Base-by-base conservation (phyloP, 1,139 yeast genomes). In the Kodamaea sp. region DNA sequence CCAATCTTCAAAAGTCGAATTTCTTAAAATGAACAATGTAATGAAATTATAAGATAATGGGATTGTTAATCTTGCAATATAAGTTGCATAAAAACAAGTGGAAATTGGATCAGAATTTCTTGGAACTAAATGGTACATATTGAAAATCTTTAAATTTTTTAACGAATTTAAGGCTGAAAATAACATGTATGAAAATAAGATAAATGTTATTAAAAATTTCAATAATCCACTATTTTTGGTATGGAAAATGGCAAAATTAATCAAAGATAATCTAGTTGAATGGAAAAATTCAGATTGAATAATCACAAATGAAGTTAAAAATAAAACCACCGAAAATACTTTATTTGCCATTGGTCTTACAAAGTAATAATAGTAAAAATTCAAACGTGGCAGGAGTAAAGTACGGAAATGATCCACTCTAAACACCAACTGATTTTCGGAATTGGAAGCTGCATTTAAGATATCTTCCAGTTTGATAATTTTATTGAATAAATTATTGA, bases 21-120 rank as follows among this genome's bases (percentile, higher is more conserved):
- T 54, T 10, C 78, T 55, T 23, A 76, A 67, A 8, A 79, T 70
- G 44, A 84, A 71, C 37, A 87, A 65, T 29, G 86, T 84, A 41
- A 86, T 61, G 55, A 84, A 87, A 58, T 87, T 87, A 63, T 84
- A 87, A 27, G 87, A 79, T 47, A 87, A 67, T 3, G 96, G 96
- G 9, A 87, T 81, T 0, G 95, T 84, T 55, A 87, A 67, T 47
- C 96, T 78, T 39, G 92, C 86, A 27, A 86, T 80, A 53, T 87
- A 87, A 53, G 86, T 84, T 23, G 90, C 80, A 58, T 84, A 87
- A 58, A 86, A 87, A 34, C 87, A 71, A 27, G 84, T 73, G 25
- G 88, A 80, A 1, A 85, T 84, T 0, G 87, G 84, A 53, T 84
- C 92, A 0, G 92, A 81, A 40, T 81, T 75, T 27, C 71, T 75